phyloP scores from a whole-genome alignment of 176 grass and related monocot species.

The Oryza glaberrima region DNA sequence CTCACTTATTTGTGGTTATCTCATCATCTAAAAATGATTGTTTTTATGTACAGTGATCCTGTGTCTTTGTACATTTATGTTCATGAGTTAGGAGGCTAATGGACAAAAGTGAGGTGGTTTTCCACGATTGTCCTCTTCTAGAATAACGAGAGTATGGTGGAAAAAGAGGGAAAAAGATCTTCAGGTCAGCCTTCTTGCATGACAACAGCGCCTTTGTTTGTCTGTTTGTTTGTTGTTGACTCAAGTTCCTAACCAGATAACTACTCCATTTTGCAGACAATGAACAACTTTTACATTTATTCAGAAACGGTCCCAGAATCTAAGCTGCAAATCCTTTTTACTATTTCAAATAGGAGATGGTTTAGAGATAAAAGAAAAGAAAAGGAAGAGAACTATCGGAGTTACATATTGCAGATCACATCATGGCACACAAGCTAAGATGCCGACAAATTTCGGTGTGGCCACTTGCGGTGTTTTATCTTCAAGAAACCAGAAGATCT shows the following conservation, averaged over 20 bases:
- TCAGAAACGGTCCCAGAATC: conserved; percentile 4
- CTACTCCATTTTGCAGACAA: conserved; percentile 28
- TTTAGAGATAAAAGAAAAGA: neutral
- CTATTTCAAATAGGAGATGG: conserved; percentile 21
- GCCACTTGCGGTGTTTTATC: neutral
- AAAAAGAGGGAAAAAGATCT: conserved; percentile 23
- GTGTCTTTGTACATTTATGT: neutral
- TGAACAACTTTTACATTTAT: conserved; percentile 5
- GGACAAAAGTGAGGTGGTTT: conserved; percentile 44
- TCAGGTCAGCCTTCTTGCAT: conserved; percentile 36
- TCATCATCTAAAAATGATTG: neutral
- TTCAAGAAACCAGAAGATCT: conserved; percentile 31
- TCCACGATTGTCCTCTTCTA: conserved; percentile 30
- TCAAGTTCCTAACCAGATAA: conserved; percentile 25
- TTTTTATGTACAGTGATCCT: neutral
- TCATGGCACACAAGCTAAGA: conserved; percentile 24
- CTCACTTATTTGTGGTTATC: neutral
- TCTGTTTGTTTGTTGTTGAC: conserved; percentile 37
- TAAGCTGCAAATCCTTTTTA: conserved; percentile 36
- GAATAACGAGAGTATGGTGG: conserved; percentile 8
- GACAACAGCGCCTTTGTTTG: conserved; percentile 34
- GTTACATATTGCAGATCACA: conserved; percentile 8
- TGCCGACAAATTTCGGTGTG: neutral
- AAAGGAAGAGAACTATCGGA: neutral
- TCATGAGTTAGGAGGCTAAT: conserved; percentile 37